Base-by-base conservation (phyloP, 2,329 filamentous ascomycete genomes). In the Paraphaeosphaeria sporulosa region DNA sequence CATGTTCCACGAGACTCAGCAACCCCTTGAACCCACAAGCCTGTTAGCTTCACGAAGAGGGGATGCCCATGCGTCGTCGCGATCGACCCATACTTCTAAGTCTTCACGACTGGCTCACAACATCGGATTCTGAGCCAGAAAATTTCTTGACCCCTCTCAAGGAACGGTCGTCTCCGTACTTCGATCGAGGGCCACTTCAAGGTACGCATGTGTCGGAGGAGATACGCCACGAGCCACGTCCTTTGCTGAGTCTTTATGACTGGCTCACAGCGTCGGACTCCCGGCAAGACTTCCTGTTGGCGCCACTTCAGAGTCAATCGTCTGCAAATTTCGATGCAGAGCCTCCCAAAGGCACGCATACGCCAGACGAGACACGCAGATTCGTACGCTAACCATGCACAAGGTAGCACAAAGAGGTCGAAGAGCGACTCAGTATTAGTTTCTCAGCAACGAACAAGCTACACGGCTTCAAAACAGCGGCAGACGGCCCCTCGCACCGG, bases 91-190 rank as follows among this genome's bases (percentile, higher is more conserved):
- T 46, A n/a, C 9, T 12, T 10, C 50, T 43, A 13, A 53, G 19
- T 4, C 23, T 32, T 21, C 50, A 40, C 19, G 48, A 40, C 32
- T 38, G 32, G 32, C 19, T 51, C 21, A 25, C 48, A 13, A 25
- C 48, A 17, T 52, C 50, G 19, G 51, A 60, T 25, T 25, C 49
- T 25, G 54, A 57, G 27, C 19, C 32, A 23, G 48, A 60, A 30
- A 49, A 30, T 21, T 49, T 60, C 34, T 12, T 27, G 25, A 27
- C 25, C 3, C 25, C 25, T 3, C 25, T 27, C 25, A 27, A 27
- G 6, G 25, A 27, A 4, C 25, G 25, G 25, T 27, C 21, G 32
- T 49, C 58, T 15, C 58, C 58, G 30, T 32, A 9, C 10, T 32
- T 12, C 4, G 4, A 12, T 9, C 4, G 10, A 32, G 4, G 10